Evolutionary conservation across 177 flowering plant species (phyloP), one percentile per base, ranked within the genome.

Genomic region (Telopea speciosissima): DNA sequence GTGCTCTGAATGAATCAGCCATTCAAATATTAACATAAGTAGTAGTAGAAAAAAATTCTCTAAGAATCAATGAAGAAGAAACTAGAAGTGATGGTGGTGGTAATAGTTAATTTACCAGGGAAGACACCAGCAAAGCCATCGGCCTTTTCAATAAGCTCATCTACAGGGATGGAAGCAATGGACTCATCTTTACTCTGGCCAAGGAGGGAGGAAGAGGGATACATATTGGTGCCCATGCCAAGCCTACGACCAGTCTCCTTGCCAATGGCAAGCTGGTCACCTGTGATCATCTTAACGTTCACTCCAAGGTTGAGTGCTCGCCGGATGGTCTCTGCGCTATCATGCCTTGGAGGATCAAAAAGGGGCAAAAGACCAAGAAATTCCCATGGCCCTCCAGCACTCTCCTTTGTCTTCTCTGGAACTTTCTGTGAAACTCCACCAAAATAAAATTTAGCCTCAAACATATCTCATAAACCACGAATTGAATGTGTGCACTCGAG

Each of bases 141-240:
- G 14, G 97, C 97, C 77, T 86, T 84, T 66, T 91, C 94, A 62
- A 91, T 91, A 78, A 89, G 90, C 74, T 91, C 94, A 64, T 91
- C 94, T 14, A 91, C 52, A 9, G 92, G 87, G 44, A 91, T 86
- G 25, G 81, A 24, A 21, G 90, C 85, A 54, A 89, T 84, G 42
- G 90, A 75, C 71, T 80, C 87, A 40, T 92, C 97, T 76, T 82
- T 89, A 83, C 72, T 68, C 60, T 88, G 79, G 70, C 94, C 94
- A 10, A 92, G 88, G 33, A 92, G 89, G 52, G 94, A 77, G 58
- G 96, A 89, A 1, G 97, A 92, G 3, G 97, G 96, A 70, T 92
- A 92, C 97, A 92, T 92, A 75, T 92, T 89, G 72, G 97, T 90
- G 62, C 97, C 97, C 97, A 92, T 92, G 22, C 97, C 97, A 64